A percentile compares a stretch with the other conserved stretches of the same genome.
phyloP scores from a whole-genome alignment of 164 flowering plant species.

The Nymphaea colorata region DNA sequence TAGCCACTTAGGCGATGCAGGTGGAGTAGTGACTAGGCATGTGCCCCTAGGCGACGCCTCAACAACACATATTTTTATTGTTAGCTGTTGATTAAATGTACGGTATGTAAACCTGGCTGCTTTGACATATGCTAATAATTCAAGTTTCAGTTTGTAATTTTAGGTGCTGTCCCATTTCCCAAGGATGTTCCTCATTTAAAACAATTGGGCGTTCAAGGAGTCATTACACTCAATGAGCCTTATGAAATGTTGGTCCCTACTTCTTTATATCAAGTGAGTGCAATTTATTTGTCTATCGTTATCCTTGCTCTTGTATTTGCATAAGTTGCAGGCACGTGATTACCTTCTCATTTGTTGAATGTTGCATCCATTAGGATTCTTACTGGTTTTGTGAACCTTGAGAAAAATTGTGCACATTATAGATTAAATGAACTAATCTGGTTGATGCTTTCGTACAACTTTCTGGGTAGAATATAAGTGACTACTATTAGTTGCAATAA shows the following conservation, averaged over 20 bases:
- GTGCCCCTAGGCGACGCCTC: no score
- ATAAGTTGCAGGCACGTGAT: background rate
- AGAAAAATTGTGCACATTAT: no score
- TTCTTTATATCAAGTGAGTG: conserved; percentile 57
- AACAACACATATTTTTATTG: no score
- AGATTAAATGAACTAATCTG: no score
- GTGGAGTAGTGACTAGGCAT: no score
- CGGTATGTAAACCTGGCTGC: background rate
- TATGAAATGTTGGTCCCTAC: conserved; percentile 91
- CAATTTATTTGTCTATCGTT: background rate
- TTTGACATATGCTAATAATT: conserved; percentile 4
- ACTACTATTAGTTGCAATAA: no score
- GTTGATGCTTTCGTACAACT: no score
- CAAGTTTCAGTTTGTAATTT: conserved; percentile 48
- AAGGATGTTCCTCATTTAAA: conserved; percentile 64
- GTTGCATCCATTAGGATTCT: background rate
- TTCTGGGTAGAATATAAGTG: no score
- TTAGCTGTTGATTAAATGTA: no score
- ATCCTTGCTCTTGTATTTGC: background rate
- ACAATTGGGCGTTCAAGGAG: conserved; percentile 75
- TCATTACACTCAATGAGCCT: conserved; percentile 81
- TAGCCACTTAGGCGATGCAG: no score
- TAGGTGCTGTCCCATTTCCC: conserved; percentile 98
- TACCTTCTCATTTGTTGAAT: background rate
- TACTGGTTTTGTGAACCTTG: background rate